These are phyloP conservation scores for Chamaecrista fasciculata DNA, from an alignment of 306 rosid species.

Conservation along the genomic window DNA sequence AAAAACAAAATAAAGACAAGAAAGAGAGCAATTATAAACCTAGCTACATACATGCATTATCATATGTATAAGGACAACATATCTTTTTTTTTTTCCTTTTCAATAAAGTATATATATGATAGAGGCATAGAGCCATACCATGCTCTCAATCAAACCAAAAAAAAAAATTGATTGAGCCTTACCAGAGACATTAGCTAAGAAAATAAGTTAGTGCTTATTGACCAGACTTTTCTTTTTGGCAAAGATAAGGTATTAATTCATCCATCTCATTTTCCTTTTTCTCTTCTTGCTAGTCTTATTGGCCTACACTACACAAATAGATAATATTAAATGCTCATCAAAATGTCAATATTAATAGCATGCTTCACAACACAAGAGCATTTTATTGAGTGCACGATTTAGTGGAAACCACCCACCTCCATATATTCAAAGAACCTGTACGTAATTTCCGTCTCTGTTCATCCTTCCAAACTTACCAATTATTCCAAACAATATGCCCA, in stretches of 20 bases:
- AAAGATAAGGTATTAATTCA: background rate
- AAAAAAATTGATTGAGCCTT: background rate
- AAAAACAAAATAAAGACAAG: no score
- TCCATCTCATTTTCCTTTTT: background rate
- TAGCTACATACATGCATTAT: no score
- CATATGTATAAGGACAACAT: no score
- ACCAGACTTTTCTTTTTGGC: background rate
- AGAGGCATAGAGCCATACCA: no score
- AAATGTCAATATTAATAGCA: background rate
- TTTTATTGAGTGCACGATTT: conserved; percentile 3
- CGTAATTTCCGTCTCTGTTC: background rate
- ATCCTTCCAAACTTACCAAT: background rate
- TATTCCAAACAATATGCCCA: background rate
- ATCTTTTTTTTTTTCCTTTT: no score
- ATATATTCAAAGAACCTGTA: background rate
- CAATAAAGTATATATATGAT: no score
- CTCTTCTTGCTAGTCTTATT: background rate
- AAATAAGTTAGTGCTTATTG: background rate
- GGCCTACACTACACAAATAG: background rate
- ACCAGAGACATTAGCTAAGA: background rate
- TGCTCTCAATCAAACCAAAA: no score
- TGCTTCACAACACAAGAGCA: background rate
- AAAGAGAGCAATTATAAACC: no score
- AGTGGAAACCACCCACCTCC: conserved; percentile 22
- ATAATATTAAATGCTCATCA: background rate